Base-by-base conservation (phyloP, 2,329 filamentous ascomycete species). In the Seiridium cupressi region DNA sequence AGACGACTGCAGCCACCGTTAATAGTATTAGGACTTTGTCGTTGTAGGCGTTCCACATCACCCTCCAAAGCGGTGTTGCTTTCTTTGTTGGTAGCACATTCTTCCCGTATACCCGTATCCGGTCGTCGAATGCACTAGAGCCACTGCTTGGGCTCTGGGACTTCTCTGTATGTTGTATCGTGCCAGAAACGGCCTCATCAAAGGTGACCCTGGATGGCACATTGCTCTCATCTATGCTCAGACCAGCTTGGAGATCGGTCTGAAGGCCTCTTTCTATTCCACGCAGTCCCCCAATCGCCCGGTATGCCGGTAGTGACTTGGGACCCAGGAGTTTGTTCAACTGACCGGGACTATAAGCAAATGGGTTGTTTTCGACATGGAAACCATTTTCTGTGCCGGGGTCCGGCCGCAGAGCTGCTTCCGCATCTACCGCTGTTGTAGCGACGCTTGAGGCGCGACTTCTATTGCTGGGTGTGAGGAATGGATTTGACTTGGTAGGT, bases 261-360 rank as follows among this genome's bases (percentile, higher is more conserved):
- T 89, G 81, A 8, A 93, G 71, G 1, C 90, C 90, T 65, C 85
- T 89, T 69, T 90, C 89, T 44, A 93, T 73, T 3, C 90, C 90
- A 18, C 76, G 74, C 8, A 92, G 71, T 49, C 90, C 90, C 60
- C 90, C 90, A 3, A 93, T 72, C 3, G 89, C 88, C 66, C 87
- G 83, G 64, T 91, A 91, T 6, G 89, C 90, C 18, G 82, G 77
- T 61, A 91, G 76, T 65, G 83, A 92, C 74, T 93, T 93, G 0
- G 90, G 90, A 62, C 92, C 92, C 59, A 91, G 78, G 31, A 93
- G 76, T 73, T 92, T 93, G 64, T 86, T 87, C 67, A 93, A 75
- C 61, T 92, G 89, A 4, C 90, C 90, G 1, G 88, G 89, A 1
- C 87, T 84, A 67, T 90, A 92, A 3, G 88, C 90, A 65, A 92